Evolutionary conservation across 768 basidiomycete genomes (phyloP).

Genomic region (Amylocystis lapponica): DNA sequence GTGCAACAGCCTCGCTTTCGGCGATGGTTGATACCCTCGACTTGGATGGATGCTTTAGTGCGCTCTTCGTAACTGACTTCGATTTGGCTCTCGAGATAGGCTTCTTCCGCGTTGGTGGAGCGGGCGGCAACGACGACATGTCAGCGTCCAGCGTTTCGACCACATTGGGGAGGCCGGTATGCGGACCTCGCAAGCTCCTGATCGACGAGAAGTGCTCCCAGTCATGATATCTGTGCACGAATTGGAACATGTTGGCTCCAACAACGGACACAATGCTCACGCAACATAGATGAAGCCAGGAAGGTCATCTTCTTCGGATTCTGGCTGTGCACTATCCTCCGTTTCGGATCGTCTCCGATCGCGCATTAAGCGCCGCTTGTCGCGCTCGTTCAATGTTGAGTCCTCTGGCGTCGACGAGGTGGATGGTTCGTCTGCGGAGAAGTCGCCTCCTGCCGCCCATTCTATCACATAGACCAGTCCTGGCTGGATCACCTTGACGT

Average conservation of each 20-base stretch:
- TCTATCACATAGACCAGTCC: slow-evolving; percentile 89
- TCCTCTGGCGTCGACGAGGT: slow-evolving; percentile 22
- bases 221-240: slow-evolving; percentile 65
- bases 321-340: slow-evolving; percentile 16
- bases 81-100: slow-evolving; percentile 19
- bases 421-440: slow-evolving; percentile 11
- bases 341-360: slow-evolving; percentile 30
- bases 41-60: slow-evolving; percentile 5
- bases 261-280: slow-evolving; percentile 41
- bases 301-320: slow-evolving; percentile 22
- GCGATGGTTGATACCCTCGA: slow-evolving; percentile 4
- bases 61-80: slow-evolving; percentile 15
- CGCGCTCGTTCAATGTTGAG: slow-evolving; percentile 32
- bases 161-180: slow-evolving; percentile 65
- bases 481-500: slow-evolving; percentile 92
- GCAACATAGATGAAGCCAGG: slow-evolving; percentile 70
- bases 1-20: slow-evolving; percentile 4
- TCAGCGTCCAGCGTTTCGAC: slow-evolving; percentile 39
- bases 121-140: slow-evolving; percentile 25
- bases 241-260: slow-evolving; percentile 11
- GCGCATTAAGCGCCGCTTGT: slow-evolving; percentile 38
- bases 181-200: slow-evolving; percentile 80
- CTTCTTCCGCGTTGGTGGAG: slow-evolving; percentile 31
- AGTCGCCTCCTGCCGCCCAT: slow-evolving; percentile 59
- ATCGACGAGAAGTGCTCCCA: slow-evolving; percentile 97